Conservation (phyloP, 1,284 basidiomycete genomes). For the Cryptococcus wingfieldii region DNA sequence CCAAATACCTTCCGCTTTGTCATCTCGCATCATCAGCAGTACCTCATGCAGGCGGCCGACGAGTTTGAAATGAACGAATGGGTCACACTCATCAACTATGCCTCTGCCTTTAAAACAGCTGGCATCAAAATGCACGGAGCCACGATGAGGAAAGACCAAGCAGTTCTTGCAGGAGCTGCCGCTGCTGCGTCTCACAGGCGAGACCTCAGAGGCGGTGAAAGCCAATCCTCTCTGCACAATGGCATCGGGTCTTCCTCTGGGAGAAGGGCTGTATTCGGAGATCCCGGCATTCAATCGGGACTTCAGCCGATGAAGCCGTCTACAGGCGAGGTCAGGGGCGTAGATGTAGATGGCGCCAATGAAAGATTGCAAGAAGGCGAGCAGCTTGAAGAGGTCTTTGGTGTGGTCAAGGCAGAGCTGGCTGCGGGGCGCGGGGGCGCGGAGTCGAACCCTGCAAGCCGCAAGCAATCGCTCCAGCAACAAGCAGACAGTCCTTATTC, state of each 20-base stretch:
- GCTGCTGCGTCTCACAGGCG: constrained; percentile 68
- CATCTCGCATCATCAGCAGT: constrained; percentile 61
- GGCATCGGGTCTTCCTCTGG: constrained; percentile 2
- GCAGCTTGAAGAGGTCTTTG: constrained; percentile 67
- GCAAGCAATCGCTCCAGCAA: not conserved
- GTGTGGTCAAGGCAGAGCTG: constrained; percentile 76
- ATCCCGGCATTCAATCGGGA: not conserved
- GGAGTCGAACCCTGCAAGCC: constrained; percentile 3
- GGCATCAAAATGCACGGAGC: constrained; percentile 77
- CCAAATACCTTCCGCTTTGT: constrained; percentile 73
- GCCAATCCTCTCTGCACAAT: not conserved
- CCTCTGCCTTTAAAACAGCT: constrained; percentile 80
- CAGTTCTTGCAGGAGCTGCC: constrained; percentile 71
- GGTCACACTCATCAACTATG: constrained; percentile 92
- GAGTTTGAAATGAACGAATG: constrained; percentile 82
- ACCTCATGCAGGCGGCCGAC: constrained; percentile 70
- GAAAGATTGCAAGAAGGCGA: constrained; percentile 39
- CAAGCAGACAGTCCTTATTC: not conserved
- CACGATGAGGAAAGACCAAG: constrained; percentile 64
- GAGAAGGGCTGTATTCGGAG: constrained; percentile 16
- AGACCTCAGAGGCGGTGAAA: constrained; percentile 20
- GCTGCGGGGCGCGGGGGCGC: constrained; percentile 50
- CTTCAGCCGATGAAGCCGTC: not conserved
- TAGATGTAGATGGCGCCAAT: constrained; percentile 37
- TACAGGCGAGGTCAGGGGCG: not conserved